Evolutionary conservation across 2,329 filamentous ascomycete species (phyloP).

Genomic region (Phoma herbarum): DNA sequence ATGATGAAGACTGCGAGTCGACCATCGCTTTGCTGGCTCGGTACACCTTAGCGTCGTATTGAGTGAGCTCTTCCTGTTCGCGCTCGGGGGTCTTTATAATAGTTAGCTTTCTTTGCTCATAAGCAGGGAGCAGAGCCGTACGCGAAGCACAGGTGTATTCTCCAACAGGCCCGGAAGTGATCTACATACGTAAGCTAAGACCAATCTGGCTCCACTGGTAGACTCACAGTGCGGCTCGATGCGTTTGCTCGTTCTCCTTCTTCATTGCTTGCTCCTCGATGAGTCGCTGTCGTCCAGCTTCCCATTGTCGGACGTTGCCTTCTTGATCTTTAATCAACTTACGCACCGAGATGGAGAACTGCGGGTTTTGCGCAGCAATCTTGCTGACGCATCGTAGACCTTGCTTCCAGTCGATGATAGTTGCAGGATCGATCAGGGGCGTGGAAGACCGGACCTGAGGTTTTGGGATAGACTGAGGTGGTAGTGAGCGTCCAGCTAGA

Average conservation of each 20-base stretch:
- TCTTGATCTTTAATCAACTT: conserved; percentile 70
- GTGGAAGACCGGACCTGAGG: conserved; percentile 32
- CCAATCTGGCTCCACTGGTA: neutral
- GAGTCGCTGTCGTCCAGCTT: conserved; percentile 61
- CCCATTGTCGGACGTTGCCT: conserved; percentile 70
- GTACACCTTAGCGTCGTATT: conserved; percentile 71
- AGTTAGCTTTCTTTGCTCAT: neutral
- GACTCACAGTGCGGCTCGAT: conserved; percentile 65
- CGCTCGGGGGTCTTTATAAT: conserved; percentile 56
- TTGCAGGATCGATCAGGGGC: conserved; percentile 55
- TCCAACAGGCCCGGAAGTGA: conserved; percentile 42
- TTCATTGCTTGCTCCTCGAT: conserved; percentile 61
- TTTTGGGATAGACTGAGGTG: conserved; percentile 23
- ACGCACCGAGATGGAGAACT: conserved; percentile 52
- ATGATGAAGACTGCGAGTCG: conserved; percentile 62
- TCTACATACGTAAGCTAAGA: conserved; percentile 23
- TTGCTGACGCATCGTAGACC: conserved; percentile 59
- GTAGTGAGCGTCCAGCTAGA: conserved; percentile 27
- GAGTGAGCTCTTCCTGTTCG: conserved; percentile 63
- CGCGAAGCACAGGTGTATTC: conserved; percentile 33
- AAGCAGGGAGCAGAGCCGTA: conserved; percentile 13
- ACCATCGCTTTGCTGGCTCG: conserved; percentile 67
- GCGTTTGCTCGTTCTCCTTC: conserved; percentile 61
- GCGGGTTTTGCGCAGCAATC: conserved; percentile 55
- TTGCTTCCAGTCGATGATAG: conserved; percentile 59